Evolutionary conservation across 176 grass and related monocot genomes (phyloP).

Genomic region (Phyllostachys edulis): DNA sequence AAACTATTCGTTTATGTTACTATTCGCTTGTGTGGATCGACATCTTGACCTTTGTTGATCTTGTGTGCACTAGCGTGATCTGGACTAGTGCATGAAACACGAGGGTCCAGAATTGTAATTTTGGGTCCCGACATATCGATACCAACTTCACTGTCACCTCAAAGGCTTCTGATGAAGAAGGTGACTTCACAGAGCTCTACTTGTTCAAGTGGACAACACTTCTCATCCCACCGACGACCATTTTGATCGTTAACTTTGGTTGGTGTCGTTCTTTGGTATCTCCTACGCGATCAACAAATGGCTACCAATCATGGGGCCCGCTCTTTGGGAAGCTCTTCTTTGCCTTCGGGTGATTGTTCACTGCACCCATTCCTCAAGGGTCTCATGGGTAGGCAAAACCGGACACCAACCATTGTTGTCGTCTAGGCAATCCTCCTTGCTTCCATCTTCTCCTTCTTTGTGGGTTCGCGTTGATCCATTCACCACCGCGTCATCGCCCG

Average conservation of each 20-base stretch:
- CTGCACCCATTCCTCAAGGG: constrained; percentile 96
- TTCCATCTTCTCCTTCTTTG: constrained; percentile 81
- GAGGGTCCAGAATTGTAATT: too few species aligned
- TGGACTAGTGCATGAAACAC: too few species aligned
- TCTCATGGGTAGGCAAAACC: constrained; percentile 92
- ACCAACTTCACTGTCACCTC: constrained; percentile 95
- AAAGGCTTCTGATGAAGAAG: constrained; percentile 81
- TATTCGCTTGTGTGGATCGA: too few species aligned
- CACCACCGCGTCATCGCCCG: constrained; percentile 75
- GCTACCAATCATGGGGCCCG: too few species aligned
- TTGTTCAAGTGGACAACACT: constrained; percentile 97
- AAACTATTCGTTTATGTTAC: too few species aligned
- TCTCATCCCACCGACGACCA: constrained; percentile 78
- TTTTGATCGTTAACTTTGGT: constrained; percentile 91
- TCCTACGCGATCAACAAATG: constrained; percentile 91
- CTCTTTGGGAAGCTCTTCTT: constrained; percentile 96
- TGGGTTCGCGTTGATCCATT: constrained; percentile 91
- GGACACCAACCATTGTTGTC: constrained; percentile 80
- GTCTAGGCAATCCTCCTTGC: constrained; percentile 87
- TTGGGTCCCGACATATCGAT: too few species aligned
- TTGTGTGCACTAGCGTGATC: too few species aligned
- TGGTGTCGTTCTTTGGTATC: constrained; percentile 74
- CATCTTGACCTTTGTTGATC: too few species aligned
- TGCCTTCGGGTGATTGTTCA: constrained; percentile 97
- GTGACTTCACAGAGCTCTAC: constrained; percentile 84